Base-by-base conservation (phyloP, 345 rosid genomes). In the Aquilaria yunnanensis region DNA sequence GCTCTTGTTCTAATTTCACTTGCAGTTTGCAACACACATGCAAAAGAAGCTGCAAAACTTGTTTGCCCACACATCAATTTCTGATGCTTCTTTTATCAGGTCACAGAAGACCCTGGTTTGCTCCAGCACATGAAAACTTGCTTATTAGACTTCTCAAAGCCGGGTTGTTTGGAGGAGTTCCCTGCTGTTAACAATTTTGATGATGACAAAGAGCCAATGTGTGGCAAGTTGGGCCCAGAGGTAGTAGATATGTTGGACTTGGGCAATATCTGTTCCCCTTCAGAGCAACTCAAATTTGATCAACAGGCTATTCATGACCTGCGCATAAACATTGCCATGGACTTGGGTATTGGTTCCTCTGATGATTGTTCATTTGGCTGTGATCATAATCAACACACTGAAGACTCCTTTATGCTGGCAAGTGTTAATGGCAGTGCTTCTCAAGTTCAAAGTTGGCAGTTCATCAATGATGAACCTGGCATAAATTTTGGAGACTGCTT, bases 51-150 rank as follows among this genome's bases (percentile, higher is more conserved):
- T n/a, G 46, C 48, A 6, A 33, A 58, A 32, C 55, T 48, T 23
- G 23, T 23, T 23, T 23, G 1, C 57, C 30, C 41, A 50, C 23
- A 23, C 23, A 23, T 23, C 23, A 23, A 23, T 23, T 23, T 23
- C 23, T 23, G 23, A 23, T 23, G 23, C 23, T 23, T 23, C 12
- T 32, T 60, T 45, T 51, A 37, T 62, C 60, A 87, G 97, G 86
- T 87, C 49, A 60, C 79, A 2, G 90, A 90, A 72, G 92, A 90
- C 69, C 75, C 69, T 32, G 69, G 67, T 62, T 78, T 87, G 47
- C 80, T 90, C 60, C 95, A 80, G 51, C 90, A 82, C 71, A 62
- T 90, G 61, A 90, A 85, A 77, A 76, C 89, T 62, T 84, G 84
- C 68, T 74, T 90, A 43, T 59, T 82, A 49, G 83, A 87, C 53